Base-by-base conservation (phyloP, 208 protist genomes). In the Trypanosoma boissoni region DNA sequence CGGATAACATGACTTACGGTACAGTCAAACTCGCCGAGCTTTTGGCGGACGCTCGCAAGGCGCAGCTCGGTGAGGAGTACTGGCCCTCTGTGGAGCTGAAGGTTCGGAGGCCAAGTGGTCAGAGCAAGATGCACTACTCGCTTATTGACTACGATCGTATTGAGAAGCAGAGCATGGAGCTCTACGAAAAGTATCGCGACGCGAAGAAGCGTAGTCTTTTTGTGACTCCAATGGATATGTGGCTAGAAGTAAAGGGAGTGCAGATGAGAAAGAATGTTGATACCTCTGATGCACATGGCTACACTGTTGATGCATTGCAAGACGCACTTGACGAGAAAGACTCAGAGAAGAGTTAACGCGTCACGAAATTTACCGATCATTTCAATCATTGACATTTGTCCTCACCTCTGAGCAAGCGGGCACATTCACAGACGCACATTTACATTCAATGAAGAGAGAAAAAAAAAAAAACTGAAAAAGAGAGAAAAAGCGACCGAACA, bases 61-160 rank as follows among this genome's bases (percentile, higher is more conserved):
- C 89, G 42, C 83, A 91, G 57, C 66, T 95, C 8, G 89, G 89
- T 5, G 60, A 67, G 24, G 85, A 95, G 77, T 95, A 95, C 69
- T 89, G 81, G 78, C 89, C 89, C 14, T 83, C 86, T 2, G 89
- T 95, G 10, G 89, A 95, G 74, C 76, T 95, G 28, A 95, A 95
- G 72, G 89, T 95, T 56, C 85, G 89, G 12, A 71, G 69, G 3
- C 84, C 83, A 10, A 89, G 76, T 58, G 89, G 89, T 10, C 89
- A 91, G 65, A 92, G 80, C 61, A 83, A 95, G 70, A 69, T 81
- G 20, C 80, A 91, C 64, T 92, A 95, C 76, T 92, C 83, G 18
- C 72, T 83, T 18, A 77, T 95, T 21, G 89, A 95, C 65, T 74
- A 86, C 46, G 83, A 90, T 26, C 79, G 89, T 29, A 81, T 95